Base-by-base conservation (phyloP, 495 filamentous ascomycete genomes). In the Neurospora sp. region DNA sequence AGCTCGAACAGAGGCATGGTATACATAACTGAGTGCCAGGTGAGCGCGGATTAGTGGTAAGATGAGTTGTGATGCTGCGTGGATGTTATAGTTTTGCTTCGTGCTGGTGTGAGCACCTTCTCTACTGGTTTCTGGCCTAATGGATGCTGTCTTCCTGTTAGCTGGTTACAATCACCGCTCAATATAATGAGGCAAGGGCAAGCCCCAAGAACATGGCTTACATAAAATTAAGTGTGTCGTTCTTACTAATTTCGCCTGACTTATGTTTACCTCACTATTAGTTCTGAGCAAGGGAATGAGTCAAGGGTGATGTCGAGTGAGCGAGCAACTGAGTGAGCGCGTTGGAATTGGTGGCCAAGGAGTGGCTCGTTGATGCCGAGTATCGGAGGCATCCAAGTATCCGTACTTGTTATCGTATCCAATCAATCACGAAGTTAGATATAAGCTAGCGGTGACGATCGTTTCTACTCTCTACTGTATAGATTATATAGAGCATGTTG, bases 1-100 rank as follows among this genome's bases (percentile, higher is more conserved):
- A 90, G 72, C 21, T 79, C 76, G 69, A 86, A 82, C 39, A 70
- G 74, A 39, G 82, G 77, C 85, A 86, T 86, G 28, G 15, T 66
- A 3, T 66, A 36, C 54, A 28, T 34, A 19, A 36, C 54, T 15
- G 5, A 19, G 28, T 66, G 54, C 54, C 54, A 34, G 54, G 28
- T 66, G 54, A 62, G 54, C 13, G 28, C 28, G 54, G 28, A 34
- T 17, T 34, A 34, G 54, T 66, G 28, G 54, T 19, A 19, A 36
- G 28, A 28, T 15, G 54, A 36, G 54, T 15, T 17, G 13, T 36
- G 54, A 34, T 66, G 28, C 54, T 66, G 54, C 15, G 54, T 66
- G 24, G 15, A 19, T 28, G 48, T 15, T 59, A 28, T 15, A 31
- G 5, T 59, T 59, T 59, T 59, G 48, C 48, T 59, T 59, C 24